These are phyloP conservation scores for Flaveria ramosissima DNA, from an alignment of 129 eudicot species.

Conservation along the genomic window DNA sequence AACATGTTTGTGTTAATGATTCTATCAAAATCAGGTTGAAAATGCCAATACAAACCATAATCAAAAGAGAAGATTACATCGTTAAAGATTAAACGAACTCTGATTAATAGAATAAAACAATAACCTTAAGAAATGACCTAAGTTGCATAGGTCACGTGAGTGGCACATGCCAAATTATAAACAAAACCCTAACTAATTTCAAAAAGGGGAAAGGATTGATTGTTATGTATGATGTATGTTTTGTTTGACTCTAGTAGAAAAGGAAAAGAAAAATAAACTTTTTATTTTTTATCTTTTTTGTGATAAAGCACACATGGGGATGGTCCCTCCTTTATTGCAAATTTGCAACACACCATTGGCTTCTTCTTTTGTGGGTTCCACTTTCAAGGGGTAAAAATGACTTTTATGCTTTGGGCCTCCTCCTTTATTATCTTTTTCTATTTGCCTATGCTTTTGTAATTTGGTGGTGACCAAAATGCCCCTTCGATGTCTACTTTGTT, in stretches of 20 bases:
- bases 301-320: constrained; percentile 61
- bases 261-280: constrained; percentile 24
- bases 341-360: constrained; percentile 29
- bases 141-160: constrained; percentile 22
- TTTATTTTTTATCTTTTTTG: constrained; percentile 20
- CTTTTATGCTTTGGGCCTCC: constrained; percentile 37
- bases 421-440: constrained; percentile 37
- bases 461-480: constrained; percentile 36
- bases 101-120: not conserved
- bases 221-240: constrained; percentile 29
- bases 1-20: not conserved
- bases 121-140: not conserved
- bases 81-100: not conserved
- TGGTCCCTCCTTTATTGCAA: constrained; percentile 38
- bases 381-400: constrained; percentile 22
- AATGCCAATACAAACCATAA: not conserved
- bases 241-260: constrained; percentile 47
- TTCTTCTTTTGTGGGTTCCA: constrained; percentile 39
- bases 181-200: constrained; percentile 24
- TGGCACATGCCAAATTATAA: constrained; percentile 4
- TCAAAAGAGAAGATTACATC: not conserved
- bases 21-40: not conserved
- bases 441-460: constrained; percentile 37
- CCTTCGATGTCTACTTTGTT: constrained; percentile 16
- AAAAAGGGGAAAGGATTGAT: constrained; percentile 31